Conservation (phyloP, 257 asterid species). For the Voacanga thouarsii region DNA sequence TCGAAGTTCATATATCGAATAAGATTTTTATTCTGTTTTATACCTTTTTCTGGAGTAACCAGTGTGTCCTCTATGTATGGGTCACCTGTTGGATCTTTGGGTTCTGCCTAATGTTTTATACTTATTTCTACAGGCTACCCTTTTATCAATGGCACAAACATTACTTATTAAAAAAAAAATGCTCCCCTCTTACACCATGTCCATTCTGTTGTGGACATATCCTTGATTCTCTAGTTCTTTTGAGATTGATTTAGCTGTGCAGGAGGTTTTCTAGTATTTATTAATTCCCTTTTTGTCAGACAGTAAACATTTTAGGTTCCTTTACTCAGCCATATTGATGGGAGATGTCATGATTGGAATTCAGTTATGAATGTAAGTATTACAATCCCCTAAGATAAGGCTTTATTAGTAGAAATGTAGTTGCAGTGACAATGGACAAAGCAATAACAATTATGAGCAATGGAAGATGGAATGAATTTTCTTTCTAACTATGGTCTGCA, state of each 20-base stretch:
- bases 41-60: too few species aligned
- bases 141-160: too few species aligned
- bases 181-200: not conserved
- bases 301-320: not conserved
- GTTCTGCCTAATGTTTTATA: too few species aligned
- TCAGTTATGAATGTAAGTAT: not conserved
- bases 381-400: not conserved
- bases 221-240: not conserved
- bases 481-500: too few species aligned
- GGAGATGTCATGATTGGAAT: not conserved
- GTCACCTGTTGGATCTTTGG: too few species aligned
- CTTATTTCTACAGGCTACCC: not conserved
- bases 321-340: not conserved
- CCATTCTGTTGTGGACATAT: not conserved
- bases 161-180: too few species aligned
- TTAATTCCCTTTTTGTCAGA: not conserved
- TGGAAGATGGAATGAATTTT: too few species aligned
- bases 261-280: not conserved
- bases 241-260: not conserved
- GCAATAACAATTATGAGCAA: too few species aligned
- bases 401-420: not conserved
- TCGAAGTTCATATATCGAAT: not conserved
- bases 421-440: not conserved
- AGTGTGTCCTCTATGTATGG: too few species aligned
- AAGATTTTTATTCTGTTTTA: not conserved